A percentile compares a stretch with the other conserved stretches of the same genome.
phyloP scores from a whole-genome alignment of 768 basidiomycete genomes.

The Termitomyces eurrhizus region DNA sequence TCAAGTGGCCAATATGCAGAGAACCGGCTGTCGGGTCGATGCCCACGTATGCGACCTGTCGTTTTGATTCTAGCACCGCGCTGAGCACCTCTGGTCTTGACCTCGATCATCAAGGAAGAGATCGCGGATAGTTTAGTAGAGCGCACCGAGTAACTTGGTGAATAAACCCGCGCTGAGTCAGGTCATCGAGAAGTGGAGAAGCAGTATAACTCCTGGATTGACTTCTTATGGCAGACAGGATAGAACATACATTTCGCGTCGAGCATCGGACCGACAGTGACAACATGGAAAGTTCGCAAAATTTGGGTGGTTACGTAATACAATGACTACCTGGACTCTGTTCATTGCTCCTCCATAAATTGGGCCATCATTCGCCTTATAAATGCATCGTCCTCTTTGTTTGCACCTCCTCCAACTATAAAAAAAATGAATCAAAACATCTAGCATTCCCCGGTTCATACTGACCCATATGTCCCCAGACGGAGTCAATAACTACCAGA shows the following conservation, averaged over 20 bases:
- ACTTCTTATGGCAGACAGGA: background rate
- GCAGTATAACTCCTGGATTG: slow-evolving; percentile 6
- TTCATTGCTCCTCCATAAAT: slow-evolving; percentile 35
- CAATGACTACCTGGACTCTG: background rate
- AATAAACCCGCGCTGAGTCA: slow-evolving; percentile 43
- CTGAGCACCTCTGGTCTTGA: slow-evolving; percentile 39
- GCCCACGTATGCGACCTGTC: slow-evolving; percentile 75
- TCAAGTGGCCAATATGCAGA: slow-evolving; percentile 90
- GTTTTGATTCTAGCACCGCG: slow-evolving; percentile 30
- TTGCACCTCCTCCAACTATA: slow-evolving; percentile 43
- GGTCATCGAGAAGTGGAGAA: slow-evolving; percentile 34
- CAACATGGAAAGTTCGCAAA: slow-evolving; percentile 9
- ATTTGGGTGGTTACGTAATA: slow-evolving; percentile 14
- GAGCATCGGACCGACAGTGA: slow-evolving; percentile 6
- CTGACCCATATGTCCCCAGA: slow-evolving; percentile 57
- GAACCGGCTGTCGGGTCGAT: slow-evolving; percentile 90
- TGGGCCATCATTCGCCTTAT: slow-evolving; percentile 38
- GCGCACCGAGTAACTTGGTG: slow-evolving; percentile 42
- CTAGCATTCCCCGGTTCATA: background rate
- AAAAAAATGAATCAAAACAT: background rate
- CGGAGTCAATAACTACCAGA: slow-evolving; percentile 50
- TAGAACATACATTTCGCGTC: slow-evolving; percentile 5
- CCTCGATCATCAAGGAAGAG: slow-evolving; percentile 6
- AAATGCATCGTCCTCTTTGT: slow-evolving; percentile 36
- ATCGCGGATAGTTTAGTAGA: background rate